phyloP scores from a whole-genome alignment of 139 green algal genomes.

The Chlamydomonas schloesseri region DNA sequence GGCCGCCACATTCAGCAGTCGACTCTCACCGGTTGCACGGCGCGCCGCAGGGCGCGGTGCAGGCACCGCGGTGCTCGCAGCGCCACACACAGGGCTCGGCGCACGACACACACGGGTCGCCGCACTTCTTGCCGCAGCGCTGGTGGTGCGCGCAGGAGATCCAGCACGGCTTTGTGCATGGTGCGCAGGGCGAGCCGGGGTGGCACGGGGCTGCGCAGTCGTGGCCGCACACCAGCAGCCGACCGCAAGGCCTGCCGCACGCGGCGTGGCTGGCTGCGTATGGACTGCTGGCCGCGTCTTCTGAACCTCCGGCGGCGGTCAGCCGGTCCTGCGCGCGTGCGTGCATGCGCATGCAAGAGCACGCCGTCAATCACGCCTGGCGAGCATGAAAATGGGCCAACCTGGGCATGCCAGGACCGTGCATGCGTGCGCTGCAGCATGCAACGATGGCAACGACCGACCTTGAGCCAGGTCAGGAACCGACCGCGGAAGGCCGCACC shows the following conservation, averaged over 20 bases:
- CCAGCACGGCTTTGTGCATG: conserved; percentile 49
- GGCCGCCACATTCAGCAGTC: no score
- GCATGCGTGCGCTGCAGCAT: neutral
- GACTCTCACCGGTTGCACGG: conserved; percentile 71
- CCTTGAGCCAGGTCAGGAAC: conserved; percentile 12
- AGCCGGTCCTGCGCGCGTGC: neutral
- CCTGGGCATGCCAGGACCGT: no score
- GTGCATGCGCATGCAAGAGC: no score
- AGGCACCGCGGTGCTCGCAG: conserved; percentile 70
- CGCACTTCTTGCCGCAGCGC: conserved; percentile 56
- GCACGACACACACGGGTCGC: conserved; percentile 66
- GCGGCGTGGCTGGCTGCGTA: neutral
- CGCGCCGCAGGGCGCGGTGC: conserved; percentile 72
- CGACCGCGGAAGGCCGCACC: neutral
- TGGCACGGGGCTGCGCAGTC: conserved; percentile 44
- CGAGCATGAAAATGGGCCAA: no score
- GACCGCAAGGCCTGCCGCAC: conserved; percentile 28
- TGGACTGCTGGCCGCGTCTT: neutral
- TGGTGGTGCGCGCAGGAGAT: conserved; percentile 53
- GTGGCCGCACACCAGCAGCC: conserved; percentile 46
- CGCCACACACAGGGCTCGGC: conserved; percentile 70
- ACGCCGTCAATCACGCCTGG: no score
- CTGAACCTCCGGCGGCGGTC: neutral
- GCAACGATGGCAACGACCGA: neutral
- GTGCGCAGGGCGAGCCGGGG: conserved; percentile 22